Evolutionary conservation across 331 rosid species (phyloP), one percentile per base, ranked within the genome.

Genomic region (Malus hybrid): DNA sequence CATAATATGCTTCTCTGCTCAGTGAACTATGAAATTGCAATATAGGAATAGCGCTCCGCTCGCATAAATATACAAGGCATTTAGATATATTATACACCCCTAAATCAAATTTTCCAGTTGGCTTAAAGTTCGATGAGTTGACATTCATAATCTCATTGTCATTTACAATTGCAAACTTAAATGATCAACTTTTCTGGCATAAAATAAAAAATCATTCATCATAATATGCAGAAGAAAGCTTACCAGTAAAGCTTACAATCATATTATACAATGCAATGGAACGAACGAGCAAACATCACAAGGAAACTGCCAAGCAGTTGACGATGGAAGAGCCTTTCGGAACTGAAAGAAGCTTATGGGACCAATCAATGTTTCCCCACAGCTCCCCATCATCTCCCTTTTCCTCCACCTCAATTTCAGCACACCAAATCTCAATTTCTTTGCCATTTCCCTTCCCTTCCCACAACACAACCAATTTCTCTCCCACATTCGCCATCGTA

Each of bases 401-500:
- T 76, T 71, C 81, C 27, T 63, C 71, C 70, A 92, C 87, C 64
- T 73, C 87, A 87, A 92, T 88, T 83, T 87, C 87, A 46, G 93
- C 96, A 61, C 92, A 84, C 90, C 93, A 87, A 78, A 92, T 84
- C 20, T 87, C 91, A 57, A 87, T 73, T 13, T 86, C 89, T 29
- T 81, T 90, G 60, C 74, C 83, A 48, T 22, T 74, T 65, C 71
- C 87, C 52, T 81, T 81, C 20, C 56, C 73, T 67, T 90, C 93
- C 97, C 96, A 92, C 22, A 88, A 78, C 62, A 92, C 93, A 28
- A 81, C 80, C 89, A 92, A 81, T 7, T 80, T 90, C 16, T 90
- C 93, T 18, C 92, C 92, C 76, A 86, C 74, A 79, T 88, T 73
- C n/a, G 91, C 93, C 96, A 90, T 87, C 0, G 96, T 92, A 0